phyloP scores from a whole-genome alignment of 331 rosid genomes.

The Rosa hybrid region DNA sequence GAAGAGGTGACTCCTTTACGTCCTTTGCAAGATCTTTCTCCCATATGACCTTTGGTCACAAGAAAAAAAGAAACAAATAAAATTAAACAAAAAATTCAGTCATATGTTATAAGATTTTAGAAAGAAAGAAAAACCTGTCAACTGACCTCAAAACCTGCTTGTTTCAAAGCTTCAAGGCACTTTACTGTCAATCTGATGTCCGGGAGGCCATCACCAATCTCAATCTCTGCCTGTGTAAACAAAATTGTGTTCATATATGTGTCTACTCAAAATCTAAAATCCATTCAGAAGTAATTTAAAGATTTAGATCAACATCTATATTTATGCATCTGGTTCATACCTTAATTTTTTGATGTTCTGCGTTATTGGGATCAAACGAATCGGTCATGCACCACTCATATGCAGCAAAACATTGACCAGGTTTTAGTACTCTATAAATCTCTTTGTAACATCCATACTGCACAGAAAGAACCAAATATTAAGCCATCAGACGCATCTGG shows the following conservation, averaged over 20 bases:
- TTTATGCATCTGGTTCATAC: constrained; percentile 33
- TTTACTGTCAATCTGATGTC: constrained; percentile 78
- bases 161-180: constrained; percentile 88
- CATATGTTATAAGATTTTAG: not conserved
- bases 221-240: constrained; percentile 71
- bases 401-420: constrained; percentile 91
- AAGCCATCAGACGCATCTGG: constrained; percentile 14
- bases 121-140: constrained; percentile 4
- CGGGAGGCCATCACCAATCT: constrained; percentile 97
- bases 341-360: constrained; percentile 79
- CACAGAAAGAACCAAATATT: constrained; percentile 21
- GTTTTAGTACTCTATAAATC: constrained; percentile 86
- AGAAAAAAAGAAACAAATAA: constrained; percentile 10
- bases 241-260: not conserved
- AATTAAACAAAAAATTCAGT: not conserved
- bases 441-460: constrained; percentile 94
- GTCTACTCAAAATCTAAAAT: not conserved
- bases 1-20: constrained; percentile 58
- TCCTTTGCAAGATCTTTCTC: constrained; percentile 72
- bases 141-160: constrained; percentile 96
- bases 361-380: constrained; percentile 74
- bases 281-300: not conserved
- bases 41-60: constrained; percentile 68
- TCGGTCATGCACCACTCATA: constrained; percentile 98
- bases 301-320: not conserved